Conservation (phyloP, 441 rosid species). For the Adansonia gregorii region DNA sequence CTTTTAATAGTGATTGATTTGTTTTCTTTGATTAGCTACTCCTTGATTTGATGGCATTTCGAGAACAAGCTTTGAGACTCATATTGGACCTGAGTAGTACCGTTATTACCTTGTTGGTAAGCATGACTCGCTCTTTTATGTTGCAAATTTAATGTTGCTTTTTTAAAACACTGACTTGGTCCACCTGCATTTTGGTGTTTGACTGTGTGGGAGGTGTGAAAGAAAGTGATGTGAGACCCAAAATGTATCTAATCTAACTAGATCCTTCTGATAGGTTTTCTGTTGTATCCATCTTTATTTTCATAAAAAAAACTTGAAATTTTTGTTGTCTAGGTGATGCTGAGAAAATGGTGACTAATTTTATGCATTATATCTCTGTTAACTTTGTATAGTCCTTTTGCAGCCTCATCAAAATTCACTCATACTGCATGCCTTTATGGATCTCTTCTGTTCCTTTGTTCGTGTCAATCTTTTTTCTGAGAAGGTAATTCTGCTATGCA, state of each 20-base stretch:
- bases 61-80: constrained; percentile 96
- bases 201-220: not conserved
- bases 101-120: constrained; percentile 96
- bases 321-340: constrained; percentile 33
- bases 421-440: constrained; percentile 96
- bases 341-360: constrained; percentile 33
- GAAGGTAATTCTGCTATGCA: constrained; percentile 66
- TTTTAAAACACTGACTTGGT: constrained; percentile 9
- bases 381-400: constrained; percentile 70
- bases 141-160: constrained; percentile 31
- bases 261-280: constrained; percentile 6
- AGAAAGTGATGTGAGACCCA: not conserved
- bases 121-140: constrained; percentile 39
- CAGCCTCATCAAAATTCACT: constrained; percentile 99
- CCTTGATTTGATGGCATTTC: constrained; percentile 94
- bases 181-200: not conserved
- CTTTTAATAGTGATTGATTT: constrained; percentile 31
- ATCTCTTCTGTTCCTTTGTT: constrained; percentile 93
- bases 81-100: constrained; percentile 98
- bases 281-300: not conserved
- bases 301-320: not conserved
- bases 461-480: constrained; percentile 93
- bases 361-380: constrained; percentile 50
- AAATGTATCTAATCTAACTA: constrained; percentile 9
- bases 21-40: constrained; percentile 76